These are phyloP conservation scores for Myxozyma nipponensis DNA, from an alignment of 805 yeast species.

Conservation along the genomic window DNA sequence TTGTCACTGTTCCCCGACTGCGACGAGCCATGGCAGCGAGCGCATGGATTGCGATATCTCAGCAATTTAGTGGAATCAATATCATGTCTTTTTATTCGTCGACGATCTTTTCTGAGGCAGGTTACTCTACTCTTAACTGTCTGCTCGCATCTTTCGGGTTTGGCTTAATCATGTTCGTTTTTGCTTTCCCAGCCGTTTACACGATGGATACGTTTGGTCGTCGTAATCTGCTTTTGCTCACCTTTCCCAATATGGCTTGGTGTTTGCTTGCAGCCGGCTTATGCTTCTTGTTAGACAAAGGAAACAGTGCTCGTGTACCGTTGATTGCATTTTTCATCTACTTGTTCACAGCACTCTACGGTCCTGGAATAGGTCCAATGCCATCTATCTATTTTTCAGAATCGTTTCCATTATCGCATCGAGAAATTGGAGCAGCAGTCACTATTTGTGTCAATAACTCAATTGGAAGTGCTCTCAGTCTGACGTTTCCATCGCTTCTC, in stretches of 20 bases:
- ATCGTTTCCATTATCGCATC: too few relatives aligned
- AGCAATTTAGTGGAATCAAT: conserved; percentile 84
- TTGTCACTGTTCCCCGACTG: conserved; percentile 70
- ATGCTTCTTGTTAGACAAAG: conserved; percentile 62
- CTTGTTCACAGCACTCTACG: conserved; percentile 64
- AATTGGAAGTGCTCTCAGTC: too few relatives aligned
- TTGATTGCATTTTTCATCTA: conserved; percentile 68
- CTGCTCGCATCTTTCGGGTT: conserved; percentile 80
- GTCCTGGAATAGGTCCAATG: conserved; percentile 82
- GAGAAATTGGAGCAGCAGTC: too few relatives aligned
- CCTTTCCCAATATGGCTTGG: conserved; percentile 56
- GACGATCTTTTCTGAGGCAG: conserved; percentile 64
- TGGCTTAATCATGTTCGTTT: conserved; percentile 71
- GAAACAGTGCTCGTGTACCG: conserved; percentile 52
- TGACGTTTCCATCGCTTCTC: too few relatives aligned
- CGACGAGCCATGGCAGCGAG: conserved; percentile 78
- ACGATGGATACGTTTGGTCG: conserved; percentile 76
- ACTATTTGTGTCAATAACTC: too few relatives aligned
- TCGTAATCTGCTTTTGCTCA: conserved; percentile 51
- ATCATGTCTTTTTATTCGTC: conserved; percentile 82
- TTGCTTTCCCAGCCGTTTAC: conserved; percentile 76
- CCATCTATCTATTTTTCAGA: conserved; percentile 86
- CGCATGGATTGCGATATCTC: conserved; percentile 79
- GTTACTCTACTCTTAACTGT: conserved; percentile 57
- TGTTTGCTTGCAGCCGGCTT: conserved; percentile 50